These are phyloP conservation scores for Trichoderma citrinoviride DNA, from an alignment of 2,329 filamentous ascomycete species.

Conservation along the genomic window DNA sequence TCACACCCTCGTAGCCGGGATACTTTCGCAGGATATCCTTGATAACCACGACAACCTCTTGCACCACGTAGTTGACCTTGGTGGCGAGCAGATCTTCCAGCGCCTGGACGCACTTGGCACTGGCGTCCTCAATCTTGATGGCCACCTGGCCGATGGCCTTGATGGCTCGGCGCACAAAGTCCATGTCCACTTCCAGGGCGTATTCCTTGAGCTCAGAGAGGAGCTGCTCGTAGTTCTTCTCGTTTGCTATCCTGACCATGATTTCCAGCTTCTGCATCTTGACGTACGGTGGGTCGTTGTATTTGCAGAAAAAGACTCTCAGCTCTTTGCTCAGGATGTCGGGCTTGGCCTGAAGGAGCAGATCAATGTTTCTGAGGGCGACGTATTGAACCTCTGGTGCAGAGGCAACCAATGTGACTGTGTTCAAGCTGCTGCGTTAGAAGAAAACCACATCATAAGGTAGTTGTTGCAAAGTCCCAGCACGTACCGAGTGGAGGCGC, in stretches of 20 bases:
- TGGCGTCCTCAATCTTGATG: slow-evolving; percentile 95
- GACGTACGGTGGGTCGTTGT: slow-evolving; percentile 96
- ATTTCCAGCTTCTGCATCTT: slow-evolving; percentile 98
- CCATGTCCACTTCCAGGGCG: slow-evolving; percentile 97
- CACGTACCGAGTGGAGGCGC: slow-evolving; percentile 80
- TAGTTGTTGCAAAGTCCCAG: no score
- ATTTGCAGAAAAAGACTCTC: slow-evolving; percentile 99
- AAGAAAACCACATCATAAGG: background rate
- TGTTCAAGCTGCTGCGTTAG: background rate
- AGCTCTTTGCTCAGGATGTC: slow-evolving; percentile 97
- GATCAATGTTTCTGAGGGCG: slow-evolving; percentile 90
- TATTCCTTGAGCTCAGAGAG: slow-evolving; percentile 96
- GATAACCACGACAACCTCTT: slow-evolving; percentile 98
- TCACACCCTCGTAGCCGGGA: slow-evolving; percentile 95
- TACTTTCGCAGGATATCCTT: slow-evolving; percentile 98
- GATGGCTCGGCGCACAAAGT: slow-evolving; percentile 91
- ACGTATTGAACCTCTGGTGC: slow-evolving; percentile 98
- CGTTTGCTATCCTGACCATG: slow-evolving; percentile 98
- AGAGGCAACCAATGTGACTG: slow-evolving; percentile 92
- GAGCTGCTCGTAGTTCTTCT: slow-evolving; percentile 92
- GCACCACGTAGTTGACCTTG: slow-evolving; percentile 98
- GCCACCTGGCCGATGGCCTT: slow-evolving; percentile 97
- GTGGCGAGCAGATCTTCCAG: slow-evolving; percentile 92
- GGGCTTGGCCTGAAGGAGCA: slow-evolving; percentile 91
- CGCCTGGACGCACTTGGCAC: slow-evolving; percentile 93